These are phyloP conservation scores for Thymus quinquecostatus DNA, from an alignment of 257 asterid species.

Conservation along the genomic window DNA sequence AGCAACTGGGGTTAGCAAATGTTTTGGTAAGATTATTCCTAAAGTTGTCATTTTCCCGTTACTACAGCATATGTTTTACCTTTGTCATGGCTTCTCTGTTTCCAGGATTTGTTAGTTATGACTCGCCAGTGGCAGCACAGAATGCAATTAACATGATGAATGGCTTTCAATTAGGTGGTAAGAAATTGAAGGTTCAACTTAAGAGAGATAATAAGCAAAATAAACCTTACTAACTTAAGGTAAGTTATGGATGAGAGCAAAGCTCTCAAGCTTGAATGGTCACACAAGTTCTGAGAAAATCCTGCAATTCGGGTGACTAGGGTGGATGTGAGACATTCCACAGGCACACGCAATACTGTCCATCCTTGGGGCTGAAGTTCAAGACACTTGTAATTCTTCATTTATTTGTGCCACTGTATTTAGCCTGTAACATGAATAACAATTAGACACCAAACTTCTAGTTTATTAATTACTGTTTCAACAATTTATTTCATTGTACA, in stretches of 20 bases:
- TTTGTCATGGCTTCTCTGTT: slow-evolving; percentile 32
- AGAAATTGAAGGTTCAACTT: slow-evolving; percentile 93
- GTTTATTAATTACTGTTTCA: slow-evolving; percentile 56
- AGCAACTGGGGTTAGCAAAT: slow-evolving; percentile 92
- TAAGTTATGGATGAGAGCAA: slow-evolving; percentile 41
- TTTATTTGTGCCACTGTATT: slow-evolving; percentile 60
- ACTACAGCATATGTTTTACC: slow-evolving; percentile 1
- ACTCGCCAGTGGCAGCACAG: slow-evolving; percentile 85
- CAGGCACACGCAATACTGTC: slow-evolving; percentile 32
- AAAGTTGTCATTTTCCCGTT: slow-evolving; percentile 9
- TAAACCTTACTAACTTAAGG: slow-evolving; percentile 53
- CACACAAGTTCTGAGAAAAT: slow-evolving; percentile 46
- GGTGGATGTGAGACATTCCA: slow-evolving; percentile 40
- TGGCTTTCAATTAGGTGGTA: slow-evolving; percentile 88
- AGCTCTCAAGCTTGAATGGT: slow-evolving; percentile 37
- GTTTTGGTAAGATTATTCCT: slow-evolving; percentile 69
- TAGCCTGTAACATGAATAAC: slow-evolving; percentile 59
- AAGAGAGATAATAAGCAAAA: slow-evolving; percentile 77
- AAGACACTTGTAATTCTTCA: slow-evolving; percentile 67
- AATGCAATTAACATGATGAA: slow-evolving; percentile 85
- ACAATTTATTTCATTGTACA: slow-evolving; percentile 21
- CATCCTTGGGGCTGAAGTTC: slow-evolving; percentile 56
- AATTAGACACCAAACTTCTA: slow-evolving; percentile 46
- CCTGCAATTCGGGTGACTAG: slow-evolving; percentile 39
- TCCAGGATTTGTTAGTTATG: slow-evolving; percentile 94